Base-by-base conservation (phyloP, 192 early-diverging fungal genomes). In the Mycoemilia scoparia region DNA sequence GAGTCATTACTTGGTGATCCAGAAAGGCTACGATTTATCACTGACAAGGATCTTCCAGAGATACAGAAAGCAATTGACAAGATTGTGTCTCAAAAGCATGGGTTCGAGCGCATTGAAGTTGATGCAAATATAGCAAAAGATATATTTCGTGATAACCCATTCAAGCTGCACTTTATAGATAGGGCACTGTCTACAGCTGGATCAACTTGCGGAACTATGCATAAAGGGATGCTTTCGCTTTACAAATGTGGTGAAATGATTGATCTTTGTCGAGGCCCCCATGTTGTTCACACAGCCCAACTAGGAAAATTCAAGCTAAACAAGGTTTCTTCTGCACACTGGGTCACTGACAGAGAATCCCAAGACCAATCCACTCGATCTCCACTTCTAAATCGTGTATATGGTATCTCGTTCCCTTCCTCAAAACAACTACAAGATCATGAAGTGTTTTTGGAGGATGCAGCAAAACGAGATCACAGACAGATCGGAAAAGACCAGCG, bases 181-280 rank as follows among this genome's bases (percentile, higher is more conserved):
- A 48, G 43, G 7, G 45, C 31, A 8, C 40, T 40, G 7, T 21
- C 20, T n/a, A 16, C 21, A 12, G 21, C 26, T 4, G 14, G 11
- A 43, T 10, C 43, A 49, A 7, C 67, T 75, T 19, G 66, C 70
- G 14, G 31, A 5, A 21, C 7, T 7, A 4, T 23, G n/a, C 21
- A 4, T 4, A 4, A 7, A 14, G n/a, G 53, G 11, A 27, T 40
- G 7, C 51, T 87, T 37, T 70, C 71, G 1, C 35, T 87, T 2
- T 83, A 79, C 42, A 60, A 67, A 27, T 77, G 73, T 38, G 72
- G 73, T 20, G 46, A 67, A 15, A 75, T 81, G 49, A 69, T 87
- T 32, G 83, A 84, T 45, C 56, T 87, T 20, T 79, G 77, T 37
- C 70, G 74, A 20, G 83, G 78, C 6, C 84, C 84, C 5, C 76